Base-by-base conservation (phyloP, 805 yeast genomes). In the Diddensiella caesifluorescens region DNA sequence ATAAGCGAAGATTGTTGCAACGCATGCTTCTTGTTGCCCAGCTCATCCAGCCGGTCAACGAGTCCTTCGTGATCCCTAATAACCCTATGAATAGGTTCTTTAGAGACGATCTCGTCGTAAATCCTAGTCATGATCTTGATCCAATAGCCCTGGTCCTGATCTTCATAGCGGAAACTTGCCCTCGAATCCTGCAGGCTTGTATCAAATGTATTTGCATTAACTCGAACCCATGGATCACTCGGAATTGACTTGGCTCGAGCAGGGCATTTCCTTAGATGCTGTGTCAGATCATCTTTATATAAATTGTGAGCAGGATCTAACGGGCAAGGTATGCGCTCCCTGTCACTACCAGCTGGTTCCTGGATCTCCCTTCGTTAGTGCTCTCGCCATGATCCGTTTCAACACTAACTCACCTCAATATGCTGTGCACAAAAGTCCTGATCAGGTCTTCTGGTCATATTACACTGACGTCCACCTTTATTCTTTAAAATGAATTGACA, bases 1-100 rank as follows among this genome's bases (percentile, higher is more conserved):
- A 84, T 81, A 44, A 88, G 59, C 1, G 94, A 82, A 0, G 88
- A 72, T 59, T 88, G 97, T 58, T 88, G 97, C 2, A 71, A 57
- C 1, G 90, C 82, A 63, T 88, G 96, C 54, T 87, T 87, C 47
- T 70, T 74, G 57, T 79, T 77, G 18, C 65, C 66, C 23, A 79
- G 60, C 49, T 75, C 74, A 3, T 62, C 62, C 35, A 75, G 63
- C 44, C 88, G 64, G 6, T 57, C 54, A 15, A 63, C 57, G 27
- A 71, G 63, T 50, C 71, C 73, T 10, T 45, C 49, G 33, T 57
- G 61, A 9, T 47, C 27, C n/a, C 41, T 23, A 5, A 55, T 39
- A 9, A 43, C 48, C 29, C 41, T 16, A 13, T 36, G 29, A 3
- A 49, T 44, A 4, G 46, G 40, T 4, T 34, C 44, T 15, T 36